Evolutionary conservation across 2,329 filamentous ascomycete genomes (phyloP), one percentile per base, ranked within the genome.

Genomic region (Cadophora luteo-olivacea): DNA sequence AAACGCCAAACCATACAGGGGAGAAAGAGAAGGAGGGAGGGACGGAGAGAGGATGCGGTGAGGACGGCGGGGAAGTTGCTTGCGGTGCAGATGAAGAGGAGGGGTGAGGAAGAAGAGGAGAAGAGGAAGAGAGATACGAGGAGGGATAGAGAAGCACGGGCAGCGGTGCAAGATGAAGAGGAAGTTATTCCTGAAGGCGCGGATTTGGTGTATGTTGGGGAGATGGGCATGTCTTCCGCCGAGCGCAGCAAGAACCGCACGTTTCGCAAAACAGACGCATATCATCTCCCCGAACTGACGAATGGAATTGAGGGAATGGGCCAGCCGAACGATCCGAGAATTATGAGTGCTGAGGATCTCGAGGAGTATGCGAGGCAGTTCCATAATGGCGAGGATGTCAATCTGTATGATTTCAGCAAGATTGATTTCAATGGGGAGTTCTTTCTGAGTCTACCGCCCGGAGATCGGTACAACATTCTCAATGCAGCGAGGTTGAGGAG

Each of bases 361-460:
- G 93, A 98, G 80, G 91, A 95, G 73, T 99, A 99, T 78, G 95
- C 97, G 3, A 86, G 91, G 63, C 94, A 98, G 72, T 98, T 98
- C 76, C 89, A 97, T 75, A 89, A 89, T 69, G 96, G 96, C 65
- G 94, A 98, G 80, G 95, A 98, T 78, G 91, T 98, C 74, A 90
- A 91, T 72, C 81, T 94, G 5, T 98, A 98, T 80, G 95, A 98
- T 80, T 99, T 99, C 78, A 97, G 92, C 77, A 98, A 98, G 81
- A 99, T 99, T 75, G 96, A 99, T 78, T 99, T 98, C 76, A 92
- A 98, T 73, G 93, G 94, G 73, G 89, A 95, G 14, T 99, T 99
- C 80, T 99, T 99, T 82, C 88, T 92, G 78, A 97, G 93, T 78
- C 81, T 99, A 67, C 96, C 97, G 0, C 86, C 94, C 0, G 91